Evolutionary conservation across 768 basidiomycete genomes (phyloP), one percentile per base, ranked within the genome.

Genomic region (Boletus coccyginus): DNA sequence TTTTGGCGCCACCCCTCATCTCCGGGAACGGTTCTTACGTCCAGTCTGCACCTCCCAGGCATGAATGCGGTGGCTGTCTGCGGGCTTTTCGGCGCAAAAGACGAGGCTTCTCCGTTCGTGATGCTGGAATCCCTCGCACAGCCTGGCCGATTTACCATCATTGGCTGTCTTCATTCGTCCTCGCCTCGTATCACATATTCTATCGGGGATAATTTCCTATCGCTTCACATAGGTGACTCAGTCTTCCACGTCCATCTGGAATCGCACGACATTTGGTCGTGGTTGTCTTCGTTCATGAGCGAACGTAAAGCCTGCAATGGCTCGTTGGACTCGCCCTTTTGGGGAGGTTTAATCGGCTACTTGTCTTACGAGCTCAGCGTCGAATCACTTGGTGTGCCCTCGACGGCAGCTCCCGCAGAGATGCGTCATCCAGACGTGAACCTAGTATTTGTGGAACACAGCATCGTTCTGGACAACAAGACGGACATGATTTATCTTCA

Each of bases 321-420:
- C 4, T 63, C 63, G 40, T 61, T 75, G 7, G 77, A 83, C 11
- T 68, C 84, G 42, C 91, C 90, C 0, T 93, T 93, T 68, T 92
- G 90, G 89, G 92, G 90, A 35, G 92, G 92, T 24, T 74, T 93
- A 14, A 70, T 92, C 24, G 92, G 92, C 10, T 84, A 81, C 56
- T 72, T 93, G 56, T 88, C 87, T 62, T 94, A 93, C 65, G 92
- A 92, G 68, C 75, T 92, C 17, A 91, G 90, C 12, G 79, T 86
- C 7, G 72, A 79, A 43, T 76, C 82, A 8, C 70, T 91, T 27
- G 67, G 74, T 21, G 73, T 86, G 48, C 71, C 77, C 52, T 67
- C 78, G 27, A 71, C 69, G 38, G 62, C 67, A 54, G 35, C 21
- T 55, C 58, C 46, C 40, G 55, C 36, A n/a, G 68, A 65, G 46